phyloP scores from a whole-genome alignment of 2,329 filamentous ascomycete genomes.

The Karstenula rhodostoma region DNA sequence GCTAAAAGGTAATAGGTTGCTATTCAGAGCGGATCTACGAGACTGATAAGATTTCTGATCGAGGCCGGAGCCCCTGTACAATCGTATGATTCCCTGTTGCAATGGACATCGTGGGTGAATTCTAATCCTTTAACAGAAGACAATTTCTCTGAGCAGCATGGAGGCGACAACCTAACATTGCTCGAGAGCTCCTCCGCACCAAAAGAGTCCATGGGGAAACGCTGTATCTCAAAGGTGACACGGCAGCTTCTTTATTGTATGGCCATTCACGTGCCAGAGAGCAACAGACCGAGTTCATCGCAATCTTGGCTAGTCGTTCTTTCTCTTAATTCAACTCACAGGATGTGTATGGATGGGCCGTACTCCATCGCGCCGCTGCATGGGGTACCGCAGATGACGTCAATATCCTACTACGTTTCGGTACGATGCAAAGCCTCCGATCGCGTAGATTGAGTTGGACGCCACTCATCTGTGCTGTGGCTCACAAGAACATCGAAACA shows the following conservation, averaged over 20 bases:
- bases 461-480: constrained; percentile 17
- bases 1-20: constrained; percentile 5
- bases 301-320: constrained; percentile 16
- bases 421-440: background rate
- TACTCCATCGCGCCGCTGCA: constrained; percentile 17
- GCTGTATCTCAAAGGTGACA: constrained; percentile 3
- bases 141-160: constrained; percentile 1
- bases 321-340: constrained; percentile 19
- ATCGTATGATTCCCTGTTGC: constrained; percentile 3
- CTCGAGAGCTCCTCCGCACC: constrained; percentile 4
- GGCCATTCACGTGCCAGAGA: background rate
- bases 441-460: constrained; percentile 15
- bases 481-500: constrained; percentile 10
- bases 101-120: background rate
- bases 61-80: constrained; percentile 5
- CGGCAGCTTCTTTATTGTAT: constrained; percentile 12
- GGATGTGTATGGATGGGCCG: constrained; percentile 15
- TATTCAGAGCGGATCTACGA: constrained; percentile 8
- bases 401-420: constrained; percentile 1
- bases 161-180: constrained; percentile 13
- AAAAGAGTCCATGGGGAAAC: constrained; percentile 13
- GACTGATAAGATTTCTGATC: constrained; percentile 10
- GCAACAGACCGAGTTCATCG: constrained; percentile 16
- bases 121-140: background rate
- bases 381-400: constrained; percentile 17